These are phyloP conservation scores for Herpotrichia juniperi DNA, from an alignment of 2,329 filamentous ascomycete species.

Conservation along the genomic window DNA sequence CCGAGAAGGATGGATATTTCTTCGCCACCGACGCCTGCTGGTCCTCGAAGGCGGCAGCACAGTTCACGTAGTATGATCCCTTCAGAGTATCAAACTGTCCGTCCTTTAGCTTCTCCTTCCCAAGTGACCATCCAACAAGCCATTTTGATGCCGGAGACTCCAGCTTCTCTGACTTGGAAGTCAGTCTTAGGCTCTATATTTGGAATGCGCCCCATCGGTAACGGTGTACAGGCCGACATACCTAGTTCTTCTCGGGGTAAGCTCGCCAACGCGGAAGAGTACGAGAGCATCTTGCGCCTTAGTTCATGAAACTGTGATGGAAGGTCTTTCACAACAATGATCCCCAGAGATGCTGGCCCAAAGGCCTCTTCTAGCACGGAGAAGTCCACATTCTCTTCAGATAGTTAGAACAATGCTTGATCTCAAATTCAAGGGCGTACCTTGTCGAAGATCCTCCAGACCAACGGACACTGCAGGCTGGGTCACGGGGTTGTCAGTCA, in stretches of 20 bases:
- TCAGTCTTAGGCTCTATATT: conserved; percentile 4
- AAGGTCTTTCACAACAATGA: conserved; percentile 89
- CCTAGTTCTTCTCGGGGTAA: conserved; percentile 74
- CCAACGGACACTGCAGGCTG: conserved; percentile 40
- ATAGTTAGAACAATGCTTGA: conserved; percentile 8
- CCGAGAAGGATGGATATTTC: conserved; percentile 72
- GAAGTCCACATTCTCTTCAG: conserved; percentile 69
- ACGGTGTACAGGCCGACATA: conserved; percentile 45
- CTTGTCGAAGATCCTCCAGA: conserved; percentile 51
- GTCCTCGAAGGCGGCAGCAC: conserved; percentile 68
- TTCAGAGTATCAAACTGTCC: conserved; percentile 81
- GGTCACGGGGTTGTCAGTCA: conserved; percentile 23
- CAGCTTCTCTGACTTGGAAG: conserved; percentile 46
- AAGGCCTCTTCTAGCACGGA: conserved; percentile 78
- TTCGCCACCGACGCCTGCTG: conserved; percentile 55
- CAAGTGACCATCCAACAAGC: conserved; percentile 76
- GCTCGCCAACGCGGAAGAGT: conserved; percentile 87
- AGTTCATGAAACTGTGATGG: conserved; percentile 74
- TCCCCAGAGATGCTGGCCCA: conserved; percentile 86
- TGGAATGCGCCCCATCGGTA: neutral
- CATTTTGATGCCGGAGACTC: conserved; percentile 62
- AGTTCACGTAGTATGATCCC: conserved; percentile 85
- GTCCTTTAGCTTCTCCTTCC: conserved; percentile 80
- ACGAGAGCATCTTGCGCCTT: conserved; percentile 77
- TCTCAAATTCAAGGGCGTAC: conserved; percentile 34